Percentiles rank a stretch among this genome's conserved stretches.
These are phyloP conservation scores for Coemansia sp. DNA, from an alignment of 192 early-diverging fungal species.

Conservation along the genomic window DNA sequence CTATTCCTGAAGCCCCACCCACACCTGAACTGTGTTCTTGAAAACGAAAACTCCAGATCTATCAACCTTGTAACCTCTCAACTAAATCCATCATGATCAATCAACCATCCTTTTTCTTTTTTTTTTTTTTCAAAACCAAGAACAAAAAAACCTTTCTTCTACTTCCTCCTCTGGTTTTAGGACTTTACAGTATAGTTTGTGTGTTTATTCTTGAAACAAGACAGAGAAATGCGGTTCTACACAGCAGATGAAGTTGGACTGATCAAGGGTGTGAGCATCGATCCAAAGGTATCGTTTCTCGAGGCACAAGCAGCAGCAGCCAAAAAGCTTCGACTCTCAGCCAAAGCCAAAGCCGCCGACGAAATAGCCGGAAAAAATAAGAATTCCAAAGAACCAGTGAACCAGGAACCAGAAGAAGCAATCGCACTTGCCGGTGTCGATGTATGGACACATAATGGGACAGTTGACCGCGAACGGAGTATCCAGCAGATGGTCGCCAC, in stretches of 20 bases:
- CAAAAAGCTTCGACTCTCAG: conserved; percentile 34
- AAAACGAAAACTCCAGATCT: too few species aligned
- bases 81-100: neutral
- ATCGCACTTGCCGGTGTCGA: conserved; percentile 21
- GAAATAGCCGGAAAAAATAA: conserved; percentile 18
- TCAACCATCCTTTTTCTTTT: conserved; percentile 8
- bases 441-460: conserved; percentile 27
- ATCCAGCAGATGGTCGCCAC: conserved; percentile 38
- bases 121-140: conserved; percentile 3
- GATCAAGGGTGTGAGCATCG: conserved; percentile 46
- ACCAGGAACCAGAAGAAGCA: conserved; percentile 6
- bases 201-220: neutral
- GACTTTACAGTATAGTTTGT: neutral
- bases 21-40: conserved; percentile 18
- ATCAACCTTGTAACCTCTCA: neutral
- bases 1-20: conserved; percentile 39
- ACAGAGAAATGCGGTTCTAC: conserved; percentile 46
- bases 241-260: conserved; percentile 57
- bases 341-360: conserved; percentile 42
- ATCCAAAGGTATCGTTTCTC: conserved; percentile 41
- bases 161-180: neutral
- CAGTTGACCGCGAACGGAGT: conserved; percentile 16
- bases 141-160: conserved; percentile 10
- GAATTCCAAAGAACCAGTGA: conserved; percentile 4
- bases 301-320: conserved; percentile 49